Percentiles rank a stretch among this genome's conserved stretches.
Evolutionary conservation across 768 basidiomycete species (phyloP).

Genomic region (Rhizopogon vesiculosus): DNA sequence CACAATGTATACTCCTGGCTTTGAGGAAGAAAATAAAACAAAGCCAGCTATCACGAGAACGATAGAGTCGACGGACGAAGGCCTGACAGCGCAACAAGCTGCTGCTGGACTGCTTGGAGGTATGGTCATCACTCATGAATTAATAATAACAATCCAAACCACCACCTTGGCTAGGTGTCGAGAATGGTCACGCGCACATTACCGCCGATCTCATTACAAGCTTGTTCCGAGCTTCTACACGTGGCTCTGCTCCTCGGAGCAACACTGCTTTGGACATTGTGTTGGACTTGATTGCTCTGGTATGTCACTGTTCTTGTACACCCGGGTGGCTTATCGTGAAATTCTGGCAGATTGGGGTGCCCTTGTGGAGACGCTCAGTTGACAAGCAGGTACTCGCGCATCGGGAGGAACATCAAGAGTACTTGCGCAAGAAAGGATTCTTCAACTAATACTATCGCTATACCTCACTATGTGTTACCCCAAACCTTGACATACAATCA

Average conservation of each 20-base stretch:
- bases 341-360: constrained; percentile 39
- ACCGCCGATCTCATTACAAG: constrained; percentile 64
- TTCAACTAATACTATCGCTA: constrained; percentile 15
- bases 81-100: constrained; percentile 57
- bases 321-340: background rate
- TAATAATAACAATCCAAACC: background rate
- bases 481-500: background rate
- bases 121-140: constrained; percentile 20
- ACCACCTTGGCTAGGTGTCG: constrained; percentile 45
- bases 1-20: constrained; percentile 78
- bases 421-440: constrained; percentile 41
- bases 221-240: constrained; percentile 63
- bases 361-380: constrained; percentile 48
- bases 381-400: constrained; percentile 44
- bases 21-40: constrained; percentile 65
- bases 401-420: constrained; percentile 40
- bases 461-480: background rate
- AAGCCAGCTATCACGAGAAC: constrained; percentile 74
- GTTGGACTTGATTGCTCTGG: constrained; percentile 39
- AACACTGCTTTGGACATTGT: constrained; percentile 51
- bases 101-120: constrained; percentile 59
- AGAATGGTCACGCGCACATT: constrained; percentile 69
- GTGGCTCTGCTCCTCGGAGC: constrained; percentile 58
- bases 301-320: constrained; percentile 22
- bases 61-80: constrained; percentile 72